Evolutionary conservation across 108 stramenopile species (phyloP), one percentile per base, ranked within the genome.

Genomic region (Nitzschia palea): DNA sequence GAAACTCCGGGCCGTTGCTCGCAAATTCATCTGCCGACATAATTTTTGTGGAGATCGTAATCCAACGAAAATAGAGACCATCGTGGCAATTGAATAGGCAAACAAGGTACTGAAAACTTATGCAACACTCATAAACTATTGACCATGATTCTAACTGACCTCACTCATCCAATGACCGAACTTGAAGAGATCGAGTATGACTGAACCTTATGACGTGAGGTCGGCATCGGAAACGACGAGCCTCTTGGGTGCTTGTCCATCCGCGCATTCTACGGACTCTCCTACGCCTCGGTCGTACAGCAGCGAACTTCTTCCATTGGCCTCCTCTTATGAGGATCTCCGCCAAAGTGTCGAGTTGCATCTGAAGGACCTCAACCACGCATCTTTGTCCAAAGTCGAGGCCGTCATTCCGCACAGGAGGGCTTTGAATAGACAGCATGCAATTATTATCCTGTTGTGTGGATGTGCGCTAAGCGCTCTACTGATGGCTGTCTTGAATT

Each of bases 261-360:
- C 48, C 5, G 44, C 62, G 4, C 43, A 62, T 18, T 47, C 33
- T 3, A 53, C 35, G 2, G 65, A 65, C n/a, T 26, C 30, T 8
- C 52, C 65, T 36, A 31, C 30, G 18, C 52, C 20, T 4, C 27
- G 9, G 30, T 50, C 34, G 6, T 60, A 12, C 28, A 23, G 36
- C 35, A 64, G 32, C 18, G 36, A 30, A 14, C 14, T 20, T 0
- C 8, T 42, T 17, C 65, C 65, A 1, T 17, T 66, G 52, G 33
- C 35, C 22, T 66, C 65, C 22, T 66, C 65, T 23, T 66, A 66
- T 26, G 34, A 54, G 26, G 65, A 66, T 15, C 1, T 63, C 1
- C 25, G 34, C 20, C 37, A 63, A 23, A 47, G 33, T 40, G 35
- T 66, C 23, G 52, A 66, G 26, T 28, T 28, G 3, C 65, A 66